Percentiles rank a stretch among this genome's conserved stretches.
Conservation (phyloP, 495 filamentous ascomycete species). For the Penicillium longicatenatum region DNA sequence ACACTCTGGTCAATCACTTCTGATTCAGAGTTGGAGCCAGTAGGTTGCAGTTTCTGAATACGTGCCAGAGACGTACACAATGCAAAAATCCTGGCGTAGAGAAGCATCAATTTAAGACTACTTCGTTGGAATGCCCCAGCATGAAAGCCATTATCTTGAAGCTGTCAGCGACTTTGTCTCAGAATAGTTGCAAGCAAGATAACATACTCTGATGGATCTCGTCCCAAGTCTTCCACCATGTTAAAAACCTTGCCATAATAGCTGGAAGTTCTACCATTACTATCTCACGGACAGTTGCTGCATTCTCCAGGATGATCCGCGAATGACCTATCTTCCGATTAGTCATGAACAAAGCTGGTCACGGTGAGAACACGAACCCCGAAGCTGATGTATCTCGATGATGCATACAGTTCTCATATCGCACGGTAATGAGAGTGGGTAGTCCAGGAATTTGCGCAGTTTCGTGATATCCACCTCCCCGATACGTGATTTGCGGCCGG, state of each 20-base stretch:
- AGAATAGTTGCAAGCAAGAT: not conserved
- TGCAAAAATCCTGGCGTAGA: slow-evolving; percentile 44
- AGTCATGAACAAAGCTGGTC: not conserved
- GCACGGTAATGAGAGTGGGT: slow-evolving; percentile 43
- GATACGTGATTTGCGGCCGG: slow-evolving; percentile 45
- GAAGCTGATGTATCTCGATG: slow-evolving; percentile 46
- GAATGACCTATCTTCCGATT: slow-evolving; percentile 24
- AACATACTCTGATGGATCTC: slow-evolving; percentile 44
- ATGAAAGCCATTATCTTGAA: slow-evolving; percentile 9
- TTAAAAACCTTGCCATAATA: slow-evolving; percentile 39
- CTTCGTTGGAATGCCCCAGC: slow-evolving; percentile 45
- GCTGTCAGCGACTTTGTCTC: not conserved
- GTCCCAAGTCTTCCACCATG: slow-evolving; percentile 47
- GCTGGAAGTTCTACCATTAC: slow-evolving; percentile 34
- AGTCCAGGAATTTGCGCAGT: slow-evolving; percentile 42
- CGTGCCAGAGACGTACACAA: slow-evolving; percentile 41
- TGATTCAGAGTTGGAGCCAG: slow-evolving; percentile 22
- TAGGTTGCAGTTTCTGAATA: slow-evolving; percentile 42
- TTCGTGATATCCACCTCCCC: slow-evolving; percentile 43
- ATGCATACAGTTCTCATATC: slow-evolving; percentile 47
- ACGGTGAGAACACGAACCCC: slow-evolving; percentile 21
- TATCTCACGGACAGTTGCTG: slow-evolving; percentile 32
- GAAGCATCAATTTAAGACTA: slow-evolving; percentile 42
- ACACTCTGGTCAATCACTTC: slow-evolving; percentile 31
- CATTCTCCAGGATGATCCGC: slow-evolving; percentile 38